phyloP scores from a whole-genome alignment of 2,329 filamentous ascomycete species.

The Emmonsia crescens region DNA sequence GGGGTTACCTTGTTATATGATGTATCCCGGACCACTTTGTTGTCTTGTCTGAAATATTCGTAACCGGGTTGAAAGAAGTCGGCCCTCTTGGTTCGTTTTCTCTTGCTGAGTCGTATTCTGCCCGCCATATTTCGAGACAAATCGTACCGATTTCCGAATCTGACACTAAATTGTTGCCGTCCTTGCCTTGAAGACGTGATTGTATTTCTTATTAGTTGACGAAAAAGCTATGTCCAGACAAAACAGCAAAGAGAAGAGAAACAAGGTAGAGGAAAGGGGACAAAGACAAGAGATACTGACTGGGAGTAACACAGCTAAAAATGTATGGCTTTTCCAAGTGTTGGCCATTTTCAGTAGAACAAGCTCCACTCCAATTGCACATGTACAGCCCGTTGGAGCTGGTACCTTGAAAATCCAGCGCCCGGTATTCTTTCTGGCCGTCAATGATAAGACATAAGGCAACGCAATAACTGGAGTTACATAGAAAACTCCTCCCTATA shows the following conservation, averaged over 20 bases:
- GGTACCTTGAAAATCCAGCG: no score
- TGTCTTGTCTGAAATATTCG: constrained; percentile 15
- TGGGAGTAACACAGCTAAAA: no score
- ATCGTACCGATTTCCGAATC: neutral
- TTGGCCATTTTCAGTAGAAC: neutral
- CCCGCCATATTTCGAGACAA: neutral
- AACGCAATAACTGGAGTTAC: constrained; percentile 13
- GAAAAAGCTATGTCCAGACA: no score
- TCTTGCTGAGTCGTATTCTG: no score
- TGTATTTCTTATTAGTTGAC: no score
- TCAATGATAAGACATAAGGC: constrained; percentile 12
- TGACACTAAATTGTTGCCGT: neutral
- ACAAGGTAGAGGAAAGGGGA: no score
- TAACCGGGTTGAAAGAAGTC: neutral
- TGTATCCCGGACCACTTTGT: constrained; percentile 17
- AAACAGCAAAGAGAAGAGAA: no score
- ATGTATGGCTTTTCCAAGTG: constrained; percentile 14
- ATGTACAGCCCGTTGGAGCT: no score
- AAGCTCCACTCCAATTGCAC: neutral
- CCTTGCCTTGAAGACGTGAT: neutral
- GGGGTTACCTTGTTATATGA: constrained; percentile 13
- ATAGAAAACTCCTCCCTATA: constrained; percentile 4
- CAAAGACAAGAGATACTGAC: no score
- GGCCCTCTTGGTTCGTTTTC: no score
- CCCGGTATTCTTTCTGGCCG: constrained; percentile 7